phyloP scores from a whole-genome alignment of 495 filamentous ascomycete genomes.

The Cercophora newfieldiana region DNA sequence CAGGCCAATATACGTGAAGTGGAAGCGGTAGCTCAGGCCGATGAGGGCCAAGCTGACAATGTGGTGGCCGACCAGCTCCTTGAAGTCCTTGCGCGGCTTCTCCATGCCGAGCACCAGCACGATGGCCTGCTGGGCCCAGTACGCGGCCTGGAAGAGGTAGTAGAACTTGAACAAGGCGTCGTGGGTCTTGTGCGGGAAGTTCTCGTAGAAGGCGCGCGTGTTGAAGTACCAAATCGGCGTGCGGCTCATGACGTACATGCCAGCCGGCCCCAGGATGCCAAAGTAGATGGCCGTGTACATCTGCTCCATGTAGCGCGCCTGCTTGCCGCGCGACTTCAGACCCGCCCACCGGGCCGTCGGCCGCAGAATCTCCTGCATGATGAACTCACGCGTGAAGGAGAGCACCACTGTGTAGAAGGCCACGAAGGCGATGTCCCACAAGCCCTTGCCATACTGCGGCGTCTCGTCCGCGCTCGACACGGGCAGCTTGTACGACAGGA shows the following conservation, averaged over 20 bases:
- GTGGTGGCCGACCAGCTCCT: constrained; percentile 91
- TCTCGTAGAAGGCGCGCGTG: constrained; percentile 84
- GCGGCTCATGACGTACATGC: constrained; percentile 87
- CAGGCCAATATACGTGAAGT: constrained; percentile 97
- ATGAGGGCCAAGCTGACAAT: constrained; percentile 91
- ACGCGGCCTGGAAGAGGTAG: constrained; percentile 91
- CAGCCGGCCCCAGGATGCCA: constrained; percentile 76
- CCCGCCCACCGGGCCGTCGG: constrained; percentile 72
- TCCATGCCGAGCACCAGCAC: constrained; percentile 87
- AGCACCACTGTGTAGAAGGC: constrained; percentile 87
- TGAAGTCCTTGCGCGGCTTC: constrained; percentile 95
- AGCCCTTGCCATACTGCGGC: constrained; percentile 86
- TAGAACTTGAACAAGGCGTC: constrained; percentile 92
- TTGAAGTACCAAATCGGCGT: constrained; percentile 99
- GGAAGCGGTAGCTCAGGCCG: constrained; percentile 87
- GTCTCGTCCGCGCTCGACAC: constrained; percentile 50
- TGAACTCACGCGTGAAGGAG: constrained; percentile 91
- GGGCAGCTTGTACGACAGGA: constrained; percentile 85
- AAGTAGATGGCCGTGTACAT: constrained; percentile 98
- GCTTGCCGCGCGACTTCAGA: constrained; percentile 74
- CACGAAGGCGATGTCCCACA: constrained; percentile 81
- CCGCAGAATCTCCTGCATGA: constrained; percentile 90
- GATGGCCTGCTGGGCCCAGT: constrained; percentile 95
- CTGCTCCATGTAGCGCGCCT: constrained; percentile 95
- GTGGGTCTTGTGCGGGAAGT: constrained; percentile 84